Evolutionary conservation across 441 rosid species (phyloP).

Genomic region (Rhodomyrtus psidioides): DNA sequence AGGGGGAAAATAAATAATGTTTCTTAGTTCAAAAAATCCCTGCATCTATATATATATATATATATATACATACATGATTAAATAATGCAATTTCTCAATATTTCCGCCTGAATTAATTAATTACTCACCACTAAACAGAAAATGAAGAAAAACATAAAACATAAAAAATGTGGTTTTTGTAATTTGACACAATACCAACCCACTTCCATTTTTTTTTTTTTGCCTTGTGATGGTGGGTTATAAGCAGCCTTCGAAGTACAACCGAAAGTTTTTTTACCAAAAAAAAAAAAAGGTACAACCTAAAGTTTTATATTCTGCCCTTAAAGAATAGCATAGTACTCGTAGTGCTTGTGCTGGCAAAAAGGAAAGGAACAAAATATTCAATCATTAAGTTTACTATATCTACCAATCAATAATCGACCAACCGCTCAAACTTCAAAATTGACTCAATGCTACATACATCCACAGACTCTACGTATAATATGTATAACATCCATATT

Average conservation of each 20-base stretch:
- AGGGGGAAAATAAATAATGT: neutral
- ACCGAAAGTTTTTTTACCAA: neutral
- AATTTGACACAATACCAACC: neutral
- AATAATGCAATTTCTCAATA: neutral
- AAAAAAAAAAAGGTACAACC: neutral
- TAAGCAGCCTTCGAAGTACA: neutral
- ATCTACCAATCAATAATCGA: slow-evolving; percentile 29
- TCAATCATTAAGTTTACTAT: slow-evolving; percentile 1
- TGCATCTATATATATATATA: too few species aligned
- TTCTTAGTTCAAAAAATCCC: neutral
- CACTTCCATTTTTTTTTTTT: neutral
- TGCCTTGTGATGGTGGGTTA: neutral
- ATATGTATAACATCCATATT: neutral
- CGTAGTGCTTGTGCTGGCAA: neutral
- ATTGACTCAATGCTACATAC: neutral
- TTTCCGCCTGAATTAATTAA: neutral
- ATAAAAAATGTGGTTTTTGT: neutral
- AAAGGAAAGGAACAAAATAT: slow-evolving; percentile 1
- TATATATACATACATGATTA: too few species aligned
- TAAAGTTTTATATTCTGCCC: slow-evolving; percentile 1
- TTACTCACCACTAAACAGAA: neutral
- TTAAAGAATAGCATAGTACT: slow-evolving; percentile 12
- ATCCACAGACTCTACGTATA: neutral
- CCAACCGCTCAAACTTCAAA: slow-evolving; percentile 17
- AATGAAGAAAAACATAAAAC: neutral